Conservation (phyloP, 129 eudicot species). For the Chrysanthemum seticuspe region DNA sequence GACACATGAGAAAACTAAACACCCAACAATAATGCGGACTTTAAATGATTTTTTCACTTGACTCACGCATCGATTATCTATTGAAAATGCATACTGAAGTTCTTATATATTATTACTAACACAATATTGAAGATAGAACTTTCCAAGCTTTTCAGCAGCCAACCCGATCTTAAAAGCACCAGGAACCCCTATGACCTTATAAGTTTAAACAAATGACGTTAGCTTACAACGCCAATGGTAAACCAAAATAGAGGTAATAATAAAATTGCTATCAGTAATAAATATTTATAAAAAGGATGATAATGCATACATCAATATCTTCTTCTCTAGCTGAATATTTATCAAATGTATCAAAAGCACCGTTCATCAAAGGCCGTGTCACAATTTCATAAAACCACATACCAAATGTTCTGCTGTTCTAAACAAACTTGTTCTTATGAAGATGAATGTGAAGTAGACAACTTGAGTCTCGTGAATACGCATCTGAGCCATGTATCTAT, state of each 20-base stretch:
- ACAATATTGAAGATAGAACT: neutral
- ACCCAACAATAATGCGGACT: no score
- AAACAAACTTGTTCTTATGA: no score
- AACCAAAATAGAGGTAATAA: neutral
- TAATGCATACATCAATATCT: slow-evolving; percentile 70
- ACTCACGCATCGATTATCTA: no score
- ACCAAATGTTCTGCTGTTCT: no score
- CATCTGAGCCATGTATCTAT: no score
- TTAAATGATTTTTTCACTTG: no score
- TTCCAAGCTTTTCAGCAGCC: slow-evolving; percentile 81
- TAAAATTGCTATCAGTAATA: neutral
- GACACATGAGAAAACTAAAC: no score
- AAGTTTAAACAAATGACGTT: slow-evolving; percentile 1
- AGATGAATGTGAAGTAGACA: no score
- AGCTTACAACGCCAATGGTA: neutral
- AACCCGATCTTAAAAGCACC: slow-evolving; percentile 47
- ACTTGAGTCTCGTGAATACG: no score
- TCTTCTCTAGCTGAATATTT: slow-evolving; percentile 76
- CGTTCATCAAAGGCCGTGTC: slow-evolving; percentile 77
- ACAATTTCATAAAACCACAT: slow-evolving; percentile 76
- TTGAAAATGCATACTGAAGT: no score
- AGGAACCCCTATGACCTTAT: slow-evolving; percentile 94
- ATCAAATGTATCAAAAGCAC: slow-evolving; percentile 86
- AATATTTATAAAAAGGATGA: slow-evolving; percentile 12
- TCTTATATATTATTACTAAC: no score